phyloP scores from a whole-genome alignment of 805 yeast species.

The Middelhovenomyces tepae region DNA sequence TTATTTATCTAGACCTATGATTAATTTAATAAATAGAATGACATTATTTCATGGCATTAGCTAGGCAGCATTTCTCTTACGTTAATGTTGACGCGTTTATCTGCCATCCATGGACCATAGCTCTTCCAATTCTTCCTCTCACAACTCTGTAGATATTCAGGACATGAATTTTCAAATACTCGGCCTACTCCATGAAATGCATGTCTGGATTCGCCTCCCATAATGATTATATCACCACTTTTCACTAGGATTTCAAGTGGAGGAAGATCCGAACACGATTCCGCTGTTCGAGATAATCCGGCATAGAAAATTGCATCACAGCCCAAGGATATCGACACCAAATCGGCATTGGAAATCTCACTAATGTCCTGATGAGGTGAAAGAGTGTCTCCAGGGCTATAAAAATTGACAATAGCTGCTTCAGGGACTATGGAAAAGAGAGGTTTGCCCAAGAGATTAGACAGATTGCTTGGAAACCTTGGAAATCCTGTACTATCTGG shows the following conservation, averaged over 20 bases:
- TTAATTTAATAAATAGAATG: background rate
- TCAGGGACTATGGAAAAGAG: conserved; percentile 26
- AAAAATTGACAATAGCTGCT: conserved; percentile 37
- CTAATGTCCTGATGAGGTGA: conserved; percentile 38
- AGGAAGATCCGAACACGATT: conserved; percentile 6
- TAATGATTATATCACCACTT: conserved; percentile 33
- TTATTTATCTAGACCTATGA: too few species aligned
- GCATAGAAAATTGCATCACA: conserved; percentile 32
- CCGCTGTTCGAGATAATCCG: conserved; percentile 17
- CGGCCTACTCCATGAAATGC: conserved; percentile 37
- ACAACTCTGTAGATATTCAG: conserved; percentile 20
- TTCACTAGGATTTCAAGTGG: conserved; percentile 30
- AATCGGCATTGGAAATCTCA: conserved; percentile 28
- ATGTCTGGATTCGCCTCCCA: conserved; percentile 32
- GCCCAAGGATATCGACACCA: conserved; percentile 33
- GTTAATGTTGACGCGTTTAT: conserved; percentile 32
- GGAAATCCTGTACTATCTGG: conserved; percentile 26
- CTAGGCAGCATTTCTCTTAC: conserved; percentile 31
- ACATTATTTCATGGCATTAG: background rate
- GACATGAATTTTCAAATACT: conserved; percentile 30
- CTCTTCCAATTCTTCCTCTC: too few species aligned
- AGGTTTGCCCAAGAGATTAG: conserved; percentile 14
- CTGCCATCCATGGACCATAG: conserved; percentile 26
- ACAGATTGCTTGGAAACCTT: conserved; percentile 22
- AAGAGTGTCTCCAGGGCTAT: conserved; percentile 34